Percentiles rank a stretch among this genome's conserved stretches.
Evolutionary conservation across 1,139 yeast species (phyloP).

Genomic region (Lodderomyces theae): DNA sequence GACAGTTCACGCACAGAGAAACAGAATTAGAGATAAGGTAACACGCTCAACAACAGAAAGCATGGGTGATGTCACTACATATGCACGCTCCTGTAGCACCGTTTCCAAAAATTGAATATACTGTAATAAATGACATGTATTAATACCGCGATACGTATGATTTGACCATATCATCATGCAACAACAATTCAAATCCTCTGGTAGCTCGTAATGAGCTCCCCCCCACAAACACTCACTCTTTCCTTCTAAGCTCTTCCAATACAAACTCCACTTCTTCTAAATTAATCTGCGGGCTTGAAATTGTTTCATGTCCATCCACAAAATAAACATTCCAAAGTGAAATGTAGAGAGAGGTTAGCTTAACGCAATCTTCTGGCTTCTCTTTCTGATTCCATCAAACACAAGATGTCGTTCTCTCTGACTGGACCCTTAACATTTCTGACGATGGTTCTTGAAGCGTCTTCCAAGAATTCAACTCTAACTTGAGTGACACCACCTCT

Average conservation of each 20-base stretch:
- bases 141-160: slow-evolving; percentile 5
- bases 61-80: background rate
- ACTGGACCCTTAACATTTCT: slow-evolving; percentile 99
- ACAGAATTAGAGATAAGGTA: background rate
- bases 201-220: background rate
- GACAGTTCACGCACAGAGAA: no score
- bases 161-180: slow-evolving; percentile 7
- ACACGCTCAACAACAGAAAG: background rate
- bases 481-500: slow-evolving; percentile 99
- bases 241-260: background rate
- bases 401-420: slow-evolving; percentile 98
- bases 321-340: no score
- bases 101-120: background rate
- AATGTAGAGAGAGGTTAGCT: no score
- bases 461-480: slow-evolving; percentile 99
- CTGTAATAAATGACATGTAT: slow-evolving; percentile 10
- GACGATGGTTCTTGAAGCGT: slow-evolving; percentile 96
- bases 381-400: slow-evolving; percentile 99
- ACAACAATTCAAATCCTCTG: background rate
- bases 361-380: slow-evolving; percentile 83
- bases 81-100: background rate
- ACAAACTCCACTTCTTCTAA: background rate
- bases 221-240: background rate
- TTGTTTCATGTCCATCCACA: background rate
- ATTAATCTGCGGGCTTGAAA: background rate